These are phyloP conservation scores for Euphrasia confusa DNA, from an alignment of 257 asterid genomes.

Conservation along the genomic window DNA sequence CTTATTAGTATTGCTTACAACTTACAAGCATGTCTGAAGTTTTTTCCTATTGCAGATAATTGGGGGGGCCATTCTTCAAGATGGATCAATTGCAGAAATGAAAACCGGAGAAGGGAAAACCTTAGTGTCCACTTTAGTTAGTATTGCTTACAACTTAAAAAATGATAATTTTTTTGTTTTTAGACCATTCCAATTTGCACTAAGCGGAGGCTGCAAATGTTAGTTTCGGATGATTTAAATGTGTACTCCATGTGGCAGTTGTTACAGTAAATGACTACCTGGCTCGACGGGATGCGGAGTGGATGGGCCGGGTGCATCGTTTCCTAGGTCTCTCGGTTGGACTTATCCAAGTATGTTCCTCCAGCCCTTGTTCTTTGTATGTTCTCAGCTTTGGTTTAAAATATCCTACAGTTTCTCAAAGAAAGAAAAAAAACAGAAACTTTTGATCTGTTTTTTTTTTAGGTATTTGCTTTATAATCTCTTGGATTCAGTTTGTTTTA, in stretches of 20 bases:
- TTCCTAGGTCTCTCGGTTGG: conserved; percentile 98
- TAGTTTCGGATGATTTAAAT: conserved; percentile 17
- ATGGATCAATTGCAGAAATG: conserved; percentile 99
- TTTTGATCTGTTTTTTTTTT: conserved; percentile 1
- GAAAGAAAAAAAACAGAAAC: neutral
- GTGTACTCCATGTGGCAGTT: conserved; percentile 45
- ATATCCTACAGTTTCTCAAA: neutral
- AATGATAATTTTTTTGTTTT: conserved; percentile 10
- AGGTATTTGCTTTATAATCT: neutral
- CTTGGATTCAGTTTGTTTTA: conserved; percentile 4
- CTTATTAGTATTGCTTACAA: too few relatives aligned
- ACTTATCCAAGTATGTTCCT: conserved; percentile 76
- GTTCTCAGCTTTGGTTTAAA: conserved; percentile 8
- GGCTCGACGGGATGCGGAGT: conserved; percentile 98
- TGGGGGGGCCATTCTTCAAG: conserved; percentile 98
- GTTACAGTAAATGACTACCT: conserved; percentile 96
- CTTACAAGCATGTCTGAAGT: conserved; percentile 8
- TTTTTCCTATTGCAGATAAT: conserved; percentile 48
- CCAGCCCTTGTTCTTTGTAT: conserved; percentile 13
- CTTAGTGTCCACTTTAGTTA: conserved; percentile 91
- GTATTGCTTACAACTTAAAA: too few relatives aligned
- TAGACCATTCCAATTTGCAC: neutral
- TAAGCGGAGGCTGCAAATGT: conserved; percentile 11
- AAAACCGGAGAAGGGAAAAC: conserved; percentile 99
- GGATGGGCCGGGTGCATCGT: conserved; percentile 99